Base-by-base conservation (phyloP, 306 rosid species). In the Cercis canadensis region DNA sequence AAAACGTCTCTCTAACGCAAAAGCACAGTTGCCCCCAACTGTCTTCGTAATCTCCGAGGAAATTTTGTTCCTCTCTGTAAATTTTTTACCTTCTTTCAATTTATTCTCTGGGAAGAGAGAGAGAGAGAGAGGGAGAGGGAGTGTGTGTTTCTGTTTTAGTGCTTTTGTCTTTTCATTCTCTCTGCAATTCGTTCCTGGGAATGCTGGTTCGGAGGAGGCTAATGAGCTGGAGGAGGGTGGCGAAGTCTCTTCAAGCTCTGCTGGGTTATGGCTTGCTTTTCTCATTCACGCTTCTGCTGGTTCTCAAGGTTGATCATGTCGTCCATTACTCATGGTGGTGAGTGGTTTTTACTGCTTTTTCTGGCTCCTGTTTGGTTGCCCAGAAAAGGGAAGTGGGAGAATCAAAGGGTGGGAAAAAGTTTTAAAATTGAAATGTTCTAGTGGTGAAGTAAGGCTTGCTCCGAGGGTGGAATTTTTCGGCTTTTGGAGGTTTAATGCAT, bases 201-300 rank as follows among this genome's bases (percentile, higher is more conserved):
- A 90, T 90, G 90, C 69, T 86, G 75, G 84, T 79, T 58, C 79
- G 70, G 77, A 70, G 90, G 69, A 86, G 90, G 70, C 79, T 86
- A 43, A 84, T 87, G 89, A 93, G 92, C 65, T 90, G 97, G 98
- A 83, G 92, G 59, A 85, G 92, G 70, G 97, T 87, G 50, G 88
- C 76, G 0, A 83, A 82, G 82, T 81, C 96, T 34, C 65, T 93
- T 8, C 88, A 75, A 66, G 86, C 89, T 55, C 78, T 93, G 33
- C 11, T 76, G 2, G 96, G 97, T 8, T 96, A 90, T 73, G 77
- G 78, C 15, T 74, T 89, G 10, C 94, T 93, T 62, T 87, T 88
- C 70, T 66, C 89, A 58, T 93, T 90, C 89, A 75, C 96, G 64
- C 62, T 89, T 57, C 45, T 82, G 8, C 90, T 93, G 54, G 84